A percentile compares a stretch with the other conserved stretches of the same genome.
These are phyloP conservation scores for Backusella australiensis DNA, from an alignment of 192 early-diverging fungal species.

Conservation along the genomic window DNA sequence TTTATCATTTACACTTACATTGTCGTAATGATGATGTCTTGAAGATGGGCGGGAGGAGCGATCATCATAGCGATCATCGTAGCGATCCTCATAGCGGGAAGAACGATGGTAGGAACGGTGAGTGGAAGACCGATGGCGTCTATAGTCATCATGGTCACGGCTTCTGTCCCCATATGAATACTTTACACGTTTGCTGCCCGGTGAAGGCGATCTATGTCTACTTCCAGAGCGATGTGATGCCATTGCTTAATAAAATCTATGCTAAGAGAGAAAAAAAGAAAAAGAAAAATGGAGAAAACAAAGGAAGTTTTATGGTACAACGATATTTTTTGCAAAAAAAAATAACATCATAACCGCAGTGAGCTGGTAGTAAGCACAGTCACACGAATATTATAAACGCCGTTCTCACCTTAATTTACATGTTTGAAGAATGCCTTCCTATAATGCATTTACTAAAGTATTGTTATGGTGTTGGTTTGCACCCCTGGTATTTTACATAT, in stretches of 20 bases:
- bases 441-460: too few relatives aligned
- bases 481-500: too few relatives aligned
- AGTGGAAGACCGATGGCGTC: constrained; percentile 26
- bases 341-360: neutral
- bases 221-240: constrained; percentile 23
- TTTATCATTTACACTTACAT: constrained; percentile 28
- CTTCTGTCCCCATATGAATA: constrained; percentile 35
- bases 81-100: constrained; percentile 34
- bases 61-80: constrained; percentile 17
- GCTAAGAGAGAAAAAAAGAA: constrained; percentile 11
- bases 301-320: neutral
- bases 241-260: constrained; percentile 2
- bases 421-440: too few relatives aligned
- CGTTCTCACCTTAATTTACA: too few relatives aligned
- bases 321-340: neutral
- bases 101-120: constrained; percentile 22
- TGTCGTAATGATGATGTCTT: constrained; percentile 14
- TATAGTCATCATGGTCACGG: constrained; percentile 44
- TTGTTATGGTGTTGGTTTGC: too few relatives aligned
- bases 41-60: neutral
- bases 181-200: constrained; percentile 30
- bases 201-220: constrained; percentile 34
- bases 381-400: too few relatives aligned
- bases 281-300: constrained; percentile 10
- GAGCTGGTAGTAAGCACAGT: too few relatives aligned